These are phyloP conservation scores for Fusarium sp. DNA, from an alignment of 2,329 filamentous ascomycete species.

Conservation along the genomic window DNA sequence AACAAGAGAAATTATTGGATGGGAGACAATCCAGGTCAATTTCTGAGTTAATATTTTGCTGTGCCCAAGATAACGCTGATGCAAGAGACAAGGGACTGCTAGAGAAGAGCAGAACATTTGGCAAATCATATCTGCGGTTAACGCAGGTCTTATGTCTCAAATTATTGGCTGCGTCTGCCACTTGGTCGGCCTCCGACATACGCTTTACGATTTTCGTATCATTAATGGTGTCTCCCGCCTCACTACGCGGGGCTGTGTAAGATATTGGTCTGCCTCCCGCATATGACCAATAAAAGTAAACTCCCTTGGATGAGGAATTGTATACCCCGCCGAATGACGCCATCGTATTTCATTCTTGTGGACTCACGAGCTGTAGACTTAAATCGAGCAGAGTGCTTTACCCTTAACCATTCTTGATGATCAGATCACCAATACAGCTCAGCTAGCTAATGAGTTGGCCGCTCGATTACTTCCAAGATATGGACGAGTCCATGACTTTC, in stretches of 20 bases:
- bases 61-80: background rate
- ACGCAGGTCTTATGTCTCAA: background rate
- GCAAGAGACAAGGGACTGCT: background rate
- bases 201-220: background rate
- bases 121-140: background rate
- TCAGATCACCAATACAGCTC: too few relatives aligned
- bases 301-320: background rate
- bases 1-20: background rate
- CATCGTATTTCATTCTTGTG: too few relatives aligned
- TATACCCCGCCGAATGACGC: too few relatives aligned
- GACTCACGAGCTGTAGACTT: too few relatives aligned
- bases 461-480: background rate
- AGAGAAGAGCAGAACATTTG: background rate
- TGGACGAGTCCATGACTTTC: background rate
- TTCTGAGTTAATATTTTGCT: background rate
- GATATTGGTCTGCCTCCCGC: constrained; percentile 1
- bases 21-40: background rate
- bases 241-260: background rate
- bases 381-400: too few relatives aligned
- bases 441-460: too few relatives aligned
- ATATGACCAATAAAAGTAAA: background rate
- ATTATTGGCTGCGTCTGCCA: background rate
- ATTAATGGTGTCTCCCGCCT: background rate
- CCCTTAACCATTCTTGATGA: too few relatives aligned
- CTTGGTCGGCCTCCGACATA: constrained; percentile 1